phyloP scores from a whole-genome alignment of 2,329 filamentous ascomycete genomes.

The Diaporthe eres region DNA sequence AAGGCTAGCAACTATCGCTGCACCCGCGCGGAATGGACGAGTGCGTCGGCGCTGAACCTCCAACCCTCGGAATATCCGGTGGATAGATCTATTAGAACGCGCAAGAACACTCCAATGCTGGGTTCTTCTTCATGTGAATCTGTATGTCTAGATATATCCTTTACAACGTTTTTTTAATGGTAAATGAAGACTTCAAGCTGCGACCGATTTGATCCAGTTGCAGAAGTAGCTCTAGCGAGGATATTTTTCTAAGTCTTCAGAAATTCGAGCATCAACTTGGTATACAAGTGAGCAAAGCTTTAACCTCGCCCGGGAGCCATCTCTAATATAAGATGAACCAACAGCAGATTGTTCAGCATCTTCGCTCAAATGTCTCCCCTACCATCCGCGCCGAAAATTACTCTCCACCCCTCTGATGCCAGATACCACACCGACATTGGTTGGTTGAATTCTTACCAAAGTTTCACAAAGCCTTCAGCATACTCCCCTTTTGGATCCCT shows the following conservation, averaged over 20 bases:
- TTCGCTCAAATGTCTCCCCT: not conserved
- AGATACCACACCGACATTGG: not conserved
- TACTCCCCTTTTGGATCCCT: not conserved
- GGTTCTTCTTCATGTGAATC: too few relatives aligned
- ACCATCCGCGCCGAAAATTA: not conserved
- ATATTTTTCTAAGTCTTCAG: not conserved
- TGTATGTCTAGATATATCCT: too few relatives aligned
- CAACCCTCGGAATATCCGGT: not conserved
- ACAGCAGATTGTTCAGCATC: not conserved
- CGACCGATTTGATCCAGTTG: not conserved
- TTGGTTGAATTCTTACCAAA: not conserved
- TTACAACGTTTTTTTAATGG: not conserved
- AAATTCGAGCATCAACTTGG: not conserved
- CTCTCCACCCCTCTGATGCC: not conserved
- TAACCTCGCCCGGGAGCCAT: not conserved
- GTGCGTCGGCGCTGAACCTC: not conserved
- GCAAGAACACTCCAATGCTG: too few relatives aligned
- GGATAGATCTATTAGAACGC: too few relatives aligned
- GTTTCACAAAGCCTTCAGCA: not conserved
- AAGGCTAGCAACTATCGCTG: not conserved
- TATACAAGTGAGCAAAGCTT: not conserved
- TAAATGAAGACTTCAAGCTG: not conserved
- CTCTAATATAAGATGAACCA: not conserved
- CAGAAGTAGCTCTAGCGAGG: not conserved
- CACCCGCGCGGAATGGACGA: not conserved